These are phyloP conservation scores for Venturia asperata DNA, from an alignment of 2,329 filamentous ascomycete genomes.

Conservation along the genomic window DNA sequence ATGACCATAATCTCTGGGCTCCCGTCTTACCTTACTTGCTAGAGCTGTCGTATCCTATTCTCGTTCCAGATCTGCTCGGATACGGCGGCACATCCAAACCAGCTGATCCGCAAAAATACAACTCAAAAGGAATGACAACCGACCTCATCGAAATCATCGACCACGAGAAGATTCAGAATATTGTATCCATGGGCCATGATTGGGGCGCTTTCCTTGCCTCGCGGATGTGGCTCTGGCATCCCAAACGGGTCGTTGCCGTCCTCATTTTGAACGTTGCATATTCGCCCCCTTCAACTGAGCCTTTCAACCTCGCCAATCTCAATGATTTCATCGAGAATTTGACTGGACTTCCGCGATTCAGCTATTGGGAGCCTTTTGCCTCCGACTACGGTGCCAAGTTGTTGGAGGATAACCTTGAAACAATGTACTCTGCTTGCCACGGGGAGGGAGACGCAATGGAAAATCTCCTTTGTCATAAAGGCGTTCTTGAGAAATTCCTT, in stretches of 20 bases:
- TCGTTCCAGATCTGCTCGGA: conserved; percentile 35
- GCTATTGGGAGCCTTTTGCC: conserved; percentile 44
- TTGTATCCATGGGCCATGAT: conserved; percentile 21
- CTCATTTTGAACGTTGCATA: conserved; percentile 41
- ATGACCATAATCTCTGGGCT: conserved; percentile 41
- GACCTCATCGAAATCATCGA: conserved; percentile 28
- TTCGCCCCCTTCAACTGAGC: conserved; percentile 27
- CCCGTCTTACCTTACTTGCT: conserved; percentile 36
- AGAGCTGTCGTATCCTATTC: conserved; percentile 35
- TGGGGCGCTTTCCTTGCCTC: conserved; percentile 26
- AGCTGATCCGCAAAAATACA: conserved; percentile 25
- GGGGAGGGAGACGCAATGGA: conserved; percentile 31
- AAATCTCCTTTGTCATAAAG: conserved; percentile 30
- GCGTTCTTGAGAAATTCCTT: conserved; percentile 22
- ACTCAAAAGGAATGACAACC: conserved; percentile 24
- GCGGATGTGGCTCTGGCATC: conserved; percentile 38
- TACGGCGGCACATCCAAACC: conserved; percentile 34
- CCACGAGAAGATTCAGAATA: conserved; percentile 23
- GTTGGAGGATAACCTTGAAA: conserved; percentile 36
- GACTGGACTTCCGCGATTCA: conserved; percentile 34
- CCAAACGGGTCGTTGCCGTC: conserved; percentile 37
- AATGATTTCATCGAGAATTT: conserved; percentile 30
- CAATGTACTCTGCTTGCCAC: conserved; percentile 32
- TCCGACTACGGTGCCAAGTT: conserved; percentile 34
- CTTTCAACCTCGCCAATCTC: conserved; percentile 34